phyloP scores from a whole-genome alignment of 345 rosid genomes.

The Schrenkiella parvula region DNA sequence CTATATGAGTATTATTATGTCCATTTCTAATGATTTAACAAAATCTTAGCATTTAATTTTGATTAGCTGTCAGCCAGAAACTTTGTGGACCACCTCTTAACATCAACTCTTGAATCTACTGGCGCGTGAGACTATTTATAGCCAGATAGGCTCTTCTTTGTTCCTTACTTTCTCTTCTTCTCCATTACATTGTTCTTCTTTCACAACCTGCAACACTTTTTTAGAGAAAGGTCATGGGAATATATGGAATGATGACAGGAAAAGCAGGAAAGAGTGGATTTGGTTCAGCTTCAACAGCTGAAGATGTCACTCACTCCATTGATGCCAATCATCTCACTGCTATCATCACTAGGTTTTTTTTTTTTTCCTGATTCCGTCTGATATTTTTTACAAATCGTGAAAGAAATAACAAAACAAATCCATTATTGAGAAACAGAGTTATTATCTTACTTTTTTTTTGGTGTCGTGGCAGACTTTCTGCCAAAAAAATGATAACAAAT shows the following conservation, averaged over 20 bases:
- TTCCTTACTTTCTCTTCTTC: conserved; percentile 9
- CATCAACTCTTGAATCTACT: conserved; percentile 6
- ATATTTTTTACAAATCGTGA: not conserved
- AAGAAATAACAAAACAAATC: not conserved
- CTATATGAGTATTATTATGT: not conserved
- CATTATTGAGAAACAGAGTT: not conserved
- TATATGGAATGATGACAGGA: conserved; percentile 61
- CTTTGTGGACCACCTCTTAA: conserved; percentile 7
- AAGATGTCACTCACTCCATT: conserved; percentile 63
- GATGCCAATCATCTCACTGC: conserved; percentile 69
- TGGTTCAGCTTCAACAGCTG: conserved; percentile 87
- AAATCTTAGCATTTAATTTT: not conserved
- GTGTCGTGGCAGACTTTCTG: not conserved
- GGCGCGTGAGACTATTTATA: conserved; percentile 23
- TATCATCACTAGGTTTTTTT: conserved; percentile 63
- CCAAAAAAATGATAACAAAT: not conserved
- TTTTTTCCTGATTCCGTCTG: not conserved
- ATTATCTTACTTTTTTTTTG: not conserved
- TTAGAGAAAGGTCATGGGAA: conserved; percentile 32
- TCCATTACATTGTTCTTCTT: not conserved
- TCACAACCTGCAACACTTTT: not conserved
- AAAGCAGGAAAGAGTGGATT: conserved; percentile 75
- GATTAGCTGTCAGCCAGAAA: conserved; percentile 15
- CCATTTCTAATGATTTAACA: not conserved
- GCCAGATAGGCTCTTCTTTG: not conserved